phyloP scores from a whole-genome alignment of 2,329 filamentous ascomycete species.

The Curvularia verruculosa region DNA sequence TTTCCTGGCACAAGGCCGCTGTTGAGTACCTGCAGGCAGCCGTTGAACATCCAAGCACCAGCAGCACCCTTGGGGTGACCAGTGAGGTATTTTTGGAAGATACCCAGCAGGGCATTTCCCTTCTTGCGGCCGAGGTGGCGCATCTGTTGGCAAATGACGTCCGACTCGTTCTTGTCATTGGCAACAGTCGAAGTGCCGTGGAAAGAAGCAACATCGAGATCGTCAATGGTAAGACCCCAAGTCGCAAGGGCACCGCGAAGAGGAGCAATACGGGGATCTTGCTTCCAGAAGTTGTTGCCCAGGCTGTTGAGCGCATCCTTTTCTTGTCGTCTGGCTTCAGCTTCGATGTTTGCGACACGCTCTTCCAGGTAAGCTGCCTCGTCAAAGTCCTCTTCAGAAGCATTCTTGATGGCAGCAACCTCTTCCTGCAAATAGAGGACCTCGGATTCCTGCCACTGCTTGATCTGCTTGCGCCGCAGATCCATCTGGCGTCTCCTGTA shows the following conservation, averaged over 20 bases:
- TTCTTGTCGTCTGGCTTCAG: slow-evolving; percentile 85
- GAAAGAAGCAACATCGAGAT: slow-evolving; percentile 94
- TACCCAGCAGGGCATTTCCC: slow-evolving; percentile 93
- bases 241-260: slow-evolving; percentile 94
- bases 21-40: slow-evolving; percentile 93
- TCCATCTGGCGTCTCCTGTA: slow-evolving; percentile 96
- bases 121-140: slow-evolving; percentile 92
- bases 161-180: slow-evolving; percentile 99
- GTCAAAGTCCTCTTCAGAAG: slow-evolving; percentile 72
- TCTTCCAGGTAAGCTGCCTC: slow-evolving; percentile 86
- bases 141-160: slow-evolving; percentile 95
- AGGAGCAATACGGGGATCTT: slow-evolving; percentile 89
- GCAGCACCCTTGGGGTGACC: slow-evolving; percentile 99
- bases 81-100: slow-evolving; percentile 99
- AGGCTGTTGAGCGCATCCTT: slow-evolving; percentile 91
- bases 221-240: slow-evolving; percentile 97
- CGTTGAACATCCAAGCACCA: slow-evolving; percentile 99
- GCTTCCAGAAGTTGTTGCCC: slow-evolving; percentile 99
- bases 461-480: slow-evolving; percentile 90
- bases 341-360: slow-evolving; percentile 84
- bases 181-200: slow-evolving; percentile 98
- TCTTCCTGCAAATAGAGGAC: slow-evolving; percentile 92
- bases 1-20: slow-evolving; percentile 93
- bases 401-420: slow-evolving; percentile 80
- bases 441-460: slow-evolving; percentile 95